Percentiles rank a stretch among this genome's conserved stretches.
These are phyloP conservation scores for Astrocystis sublimbata DNA, from an alignment of 495 filamentous ascomycete species.

Conservation along the genomic window DNA sequence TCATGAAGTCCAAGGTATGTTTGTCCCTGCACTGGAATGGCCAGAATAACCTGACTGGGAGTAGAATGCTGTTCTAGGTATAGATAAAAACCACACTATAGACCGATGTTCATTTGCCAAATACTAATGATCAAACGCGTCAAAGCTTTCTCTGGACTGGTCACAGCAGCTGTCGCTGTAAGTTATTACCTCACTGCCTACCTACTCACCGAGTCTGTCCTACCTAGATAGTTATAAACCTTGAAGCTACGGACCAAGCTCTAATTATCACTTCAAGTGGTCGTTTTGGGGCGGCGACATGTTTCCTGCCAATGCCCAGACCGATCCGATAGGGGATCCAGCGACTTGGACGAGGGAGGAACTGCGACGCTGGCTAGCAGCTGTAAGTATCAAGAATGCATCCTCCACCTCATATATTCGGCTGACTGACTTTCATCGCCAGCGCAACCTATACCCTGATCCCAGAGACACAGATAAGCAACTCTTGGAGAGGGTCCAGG, in stretches of 20 bases:
- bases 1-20: slow-evolving; percentile 73
- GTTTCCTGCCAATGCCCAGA: slow-evolving; percentile 58
- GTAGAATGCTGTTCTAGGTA: slow-evolving; percentile 34
- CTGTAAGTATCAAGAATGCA: slow-evolving; percentile 53
- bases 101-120: neutral
- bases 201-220: too few species aligned
- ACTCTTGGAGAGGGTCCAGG: slow-evolving; percentile 75
- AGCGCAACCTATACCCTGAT: slow-evolving; percentile 75
- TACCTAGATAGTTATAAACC: neutral
- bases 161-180: slow-evolving; percentile 72
- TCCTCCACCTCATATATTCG: neutral
- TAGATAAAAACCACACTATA: slow-evolving; percentile 14
- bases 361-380: slow-evolving; percentile 70
- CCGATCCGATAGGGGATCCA: slow-evolving; percentile 81
- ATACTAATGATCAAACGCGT: slow-evolving; percentile 33
- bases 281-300: slow-evolving; percentile 81
- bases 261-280: slow-evolving; percentile 46
- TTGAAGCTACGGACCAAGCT: neutral
- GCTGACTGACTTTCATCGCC: slow-evolving; percentile 2
- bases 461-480: slow-evolving; percentile 69
- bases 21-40: slow-evolving; percentile 3
- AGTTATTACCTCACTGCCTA: neutral
- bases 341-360: slow-evolving; percentile 72
- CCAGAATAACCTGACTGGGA: slow-evolving; percentile 6
- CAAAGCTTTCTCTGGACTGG: slow-evolving; percentile 74